phyloP scores from a whole-genome alignment of 2,329 filamentous ascomycete genomes.

The Peltaster fructicola region DNA sequence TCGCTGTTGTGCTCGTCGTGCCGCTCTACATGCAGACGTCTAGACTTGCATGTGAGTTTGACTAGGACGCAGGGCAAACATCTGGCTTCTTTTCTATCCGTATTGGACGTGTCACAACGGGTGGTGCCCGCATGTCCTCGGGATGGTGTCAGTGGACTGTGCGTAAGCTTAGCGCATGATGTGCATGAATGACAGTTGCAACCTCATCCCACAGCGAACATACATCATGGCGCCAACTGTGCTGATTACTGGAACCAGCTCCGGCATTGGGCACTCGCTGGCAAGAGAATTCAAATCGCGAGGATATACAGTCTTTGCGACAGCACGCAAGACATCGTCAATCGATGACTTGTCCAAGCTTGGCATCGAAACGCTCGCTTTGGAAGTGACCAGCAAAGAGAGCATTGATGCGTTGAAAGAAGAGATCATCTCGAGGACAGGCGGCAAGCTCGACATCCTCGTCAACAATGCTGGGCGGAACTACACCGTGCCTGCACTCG shows the following conservation, averaged over 20 bases:
- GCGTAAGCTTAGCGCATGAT: too few species aligned
- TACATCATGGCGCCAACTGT: slow-evolving; percentile 11
- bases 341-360: slow-evolving; percentile 31
- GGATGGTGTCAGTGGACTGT: too few species aligned
- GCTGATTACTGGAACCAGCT: slow-evolving; percentile 23
- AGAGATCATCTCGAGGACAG: slow-evolving; percentile 29
- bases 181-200: too few species aligned
- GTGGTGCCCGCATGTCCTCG: too few species aligned
- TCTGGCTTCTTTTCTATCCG: too few species aligned
- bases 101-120: too few species aligned
- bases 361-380: slow-evolving; percentile 36
- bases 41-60: too few species aligned
- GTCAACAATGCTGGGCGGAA: slow-evolving; percentile 42
- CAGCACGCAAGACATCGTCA: slow-evolving; percentile 33
- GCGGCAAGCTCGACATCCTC: slow-evolving; percentile 35
- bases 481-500: slow-evolving; percentile 40
- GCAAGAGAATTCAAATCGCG: slow-evolving; percentile 37
- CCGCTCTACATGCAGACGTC: too few species aligned
- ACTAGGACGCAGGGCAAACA: too few species aligned
- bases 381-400: slow-evolving; percentile 34
- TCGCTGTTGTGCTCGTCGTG: too few species aligned
- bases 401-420: slow-evolving; percentile 31
- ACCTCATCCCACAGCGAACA: not conserved
- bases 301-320: slow-evolving; percentile 40
- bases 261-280: slow-evolving; percentile 39